phyloP scores from a whole-genome alignment of 257 asterid genomes.

The Rehmannia glutinosa region DNA sequence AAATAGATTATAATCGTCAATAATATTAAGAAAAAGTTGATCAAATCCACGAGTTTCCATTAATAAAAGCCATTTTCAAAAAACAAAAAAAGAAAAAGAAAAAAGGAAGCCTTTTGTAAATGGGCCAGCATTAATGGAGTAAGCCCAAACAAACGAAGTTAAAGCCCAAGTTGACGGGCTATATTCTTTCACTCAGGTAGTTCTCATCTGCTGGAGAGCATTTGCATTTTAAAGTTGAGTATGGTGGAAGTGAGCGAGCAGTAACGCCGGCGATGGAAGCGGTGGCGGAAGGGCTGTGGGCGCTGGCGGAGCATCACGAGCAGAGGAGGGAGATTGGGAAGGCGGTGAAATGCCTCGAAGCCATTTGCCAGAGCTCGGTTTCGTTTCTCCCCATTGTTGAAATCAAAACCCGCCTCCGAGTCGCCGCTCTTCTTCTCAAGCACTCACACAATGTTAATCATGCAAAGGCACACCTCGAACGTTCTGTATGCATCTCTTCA shows the following conservation, averaged over 20 bases:
- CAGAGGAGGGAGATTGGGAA: slow-evolving; percentile 68
- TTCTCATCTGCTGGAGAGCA: not conserved
- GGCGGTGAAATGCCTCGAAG: slow-evolving; percentile 88
- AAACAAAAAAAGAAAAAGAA: no score
- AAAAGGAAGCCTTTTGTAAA: no score
- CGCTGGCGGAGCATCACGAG: slow-evolving; percentile 86
- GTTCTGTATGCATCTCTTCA: slow-evolving; percentile 48
- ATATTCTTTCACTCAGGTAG: not conserved
- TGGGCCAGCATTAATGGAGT: no score
- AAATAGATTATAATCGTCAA: no score
- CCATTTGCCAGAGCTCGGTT: slow-evolving; percentile 80
- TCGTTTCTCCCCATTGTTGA: slow-evolving; percentile 86
- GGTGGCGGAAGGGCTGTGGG: slow-evolving; percentile 98
- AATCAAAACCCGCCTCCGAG: slow-evolving; percentile 88
- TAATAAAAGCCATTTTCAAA: no score
- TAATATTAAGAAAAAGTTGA: no score
- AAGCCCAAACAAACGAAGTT: no score
- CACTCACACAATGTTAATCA: slow-evolving; percentile 88
- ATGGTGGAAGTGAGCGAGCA: slow-evolving; percentile 10
- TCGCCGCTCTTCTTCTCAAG: slow-evolving; percentile 80
- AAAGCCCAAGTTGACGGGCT: not conserved
- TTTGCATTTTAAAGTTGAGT: no score
- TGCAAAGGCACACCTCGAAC: slow-evolving; percentile 92
- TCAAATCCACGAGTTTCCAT: no score
- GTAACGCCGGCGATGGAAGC: slow-evolving; percentile 58